These are phyloP conservation scores for Penicillium chermesinum DNA, from an alignment of 495 filamentous ascomycete species.

Conservation along the genomic window DNA sequence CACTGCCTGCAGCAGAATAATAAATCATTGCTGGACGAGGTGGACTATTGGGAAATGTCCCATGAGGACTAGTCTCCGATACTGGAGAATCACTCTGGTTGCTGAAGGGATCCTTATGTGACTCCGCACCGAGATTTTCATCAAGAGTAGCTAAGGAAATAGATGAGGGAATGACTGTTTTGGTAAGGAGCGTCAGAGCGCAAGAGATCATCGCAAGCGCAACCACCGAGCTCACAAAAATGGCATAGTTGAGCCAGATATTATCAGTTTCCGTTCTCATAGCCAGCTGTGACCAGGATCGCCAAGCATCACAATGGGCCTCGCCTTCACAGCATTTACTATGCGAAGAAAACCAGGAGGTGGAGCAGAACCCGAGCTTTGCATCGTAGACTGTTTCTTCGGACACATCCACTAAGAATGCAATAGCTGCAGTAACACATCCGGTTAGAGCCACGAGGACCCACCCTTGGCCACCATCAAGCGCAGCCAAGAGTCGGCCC, in stretches of 20 bases:
- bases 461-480: slow-evolving; percentile 93
- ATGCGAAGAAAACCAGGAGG: slow-evolving; percentile 65
- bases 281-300: slow-evolving; percentile 46
- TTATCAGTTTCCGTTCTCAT: too few relatives aligned
- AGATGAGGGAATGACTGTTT: slow-evolving; percentile 84
- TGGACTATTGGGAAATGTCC: slow-evolving; percentile 23
- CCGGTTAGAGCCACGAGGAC: slow-evolving; percentile 88
- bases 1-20: slow-evolving; percentile 93
- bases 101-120: slow-evolving; percentile 24
- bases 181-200: slow-evolving; percentile 75
- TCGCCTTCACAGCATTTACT: slow-evolving; percentile 72
- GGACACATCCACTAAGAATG: slow-evolving; percentile 83
- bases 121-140: slow-evolving; percentile 60
- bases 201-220: slow-evolving; percentile 71
- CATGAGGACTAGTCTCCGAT: slow-evolving; percentile 27
- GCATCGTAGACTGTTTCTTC: slow-evolving; percentile 82
- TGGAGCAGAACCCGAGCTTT: slow-evolving; percentile 82
- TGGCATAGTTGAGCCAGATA: slow-evolving; percentile 64
- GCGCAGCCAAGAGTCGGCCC: slow-evolving; percentile 67
- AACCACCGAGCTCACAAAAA: slow-evolving; percentile 68
- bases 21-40: slow-evolving; percentile 72
- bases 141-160: slow-evolving; percentile 83
- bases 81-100: slow-evolving; percentile 30
- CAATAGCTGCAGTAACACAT: slow-evolving; percentile 75
- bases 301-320: slow-evolving; percentile 59